A percentile compares a stretch with the other conserved stretches of the same genome.
These are phyloP conservation scores for Dunaliella sp. DNA, from an alignment of 139 green algal genomes.

Conservation along the genomic window DNA sequence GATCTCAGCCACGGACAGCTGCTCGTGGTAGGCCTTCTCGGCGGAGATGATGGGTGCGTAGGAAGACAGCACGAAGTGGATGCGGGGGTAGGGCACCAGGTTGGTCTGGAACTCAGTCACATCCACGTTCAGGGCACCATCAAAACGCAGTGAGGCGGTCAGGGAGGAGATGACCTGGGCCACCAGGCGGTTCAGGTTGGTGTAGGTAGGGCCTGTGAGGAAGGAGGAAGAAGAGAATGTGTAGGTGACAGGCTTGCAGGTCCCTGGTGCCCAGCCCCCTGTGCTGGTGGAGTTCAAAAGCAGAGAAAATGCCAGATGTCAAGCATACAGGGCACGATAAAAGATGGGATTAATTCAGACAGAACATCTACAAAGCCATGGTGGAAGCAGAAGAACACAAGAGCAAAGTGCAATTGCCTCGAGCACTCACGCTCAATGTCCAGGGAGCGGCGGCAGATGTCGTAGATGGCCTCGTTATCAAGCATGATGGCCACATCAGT, in stretches of 20 bases:
- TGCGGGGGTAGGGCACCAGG: conserved; percentile 97
- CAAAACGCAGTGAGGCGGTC: conserved; percentile 92
- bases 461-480: conserved; percentile 97
- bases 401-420: too few relatives aligned
- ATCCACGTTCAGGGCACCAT: conserved; percentile 96
- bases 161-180: conserved; percentile 94
- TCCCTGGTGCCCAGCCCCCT: too few relatives aligned
- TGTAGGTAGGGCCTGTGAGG: conserved; percentile 90
- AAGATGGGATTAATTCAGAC: too few relatives aligned
- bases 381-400: too few relatives aligned
- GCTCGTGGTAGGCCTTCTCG: conserved; percentile 99
- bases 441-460: conserved; percentile 95
- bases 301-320: background rate
- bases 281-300: too few relatives aligned
- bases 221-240: conserved; percentile 84
- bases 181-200: conserved; percentile 93
- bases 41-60: conserved; percentile 97
- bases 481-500: conserved; percentile 97
- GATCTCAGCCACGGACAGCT: conserved; percentile 97
- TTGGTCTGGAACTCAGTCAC: conserved; percentile 99
- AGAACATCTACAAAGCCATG: too few relatives aligned
- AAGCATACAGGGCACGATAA: too few relatives aligned
- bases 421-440: conserved; percentile 82
- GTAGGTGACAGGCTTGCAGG: too few relatives aligned
- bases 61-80: conserved; percentile 99